These are phyloP conservation scores for Xanthoconium purpureum DNA, from an alignment of 768 basidiomycete species.

Conservation along the genomic window DNA sequence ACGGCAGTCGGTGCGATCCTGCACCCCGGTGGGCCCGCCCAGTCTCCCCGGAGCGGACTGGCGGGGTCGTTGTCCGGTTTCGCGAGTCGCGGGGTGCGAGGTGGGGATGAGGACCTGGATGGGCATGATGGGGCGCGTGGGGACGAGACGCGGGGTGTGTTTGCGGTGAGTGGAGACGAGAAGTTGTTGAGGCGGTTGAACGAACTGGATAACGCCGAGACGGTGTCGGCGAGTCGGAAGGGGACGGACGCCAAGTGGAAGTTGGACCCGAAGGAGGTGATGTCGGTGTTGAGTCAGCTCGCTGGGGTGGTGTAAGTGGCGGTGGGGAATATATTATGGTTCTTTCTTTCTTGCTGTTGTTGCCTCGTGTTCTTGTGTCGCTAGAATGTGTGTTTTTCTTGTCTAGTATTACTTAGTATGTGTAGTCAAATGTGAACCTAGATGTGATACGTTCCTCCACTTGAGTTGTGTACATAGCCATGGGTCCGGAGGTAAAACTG, in stretches of 20 bases:
- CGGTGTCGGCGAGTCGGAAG: constrained; percentile 64
- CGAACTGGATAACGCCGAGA: constrained; percentile 70
- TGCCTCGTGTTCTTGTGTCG: no score
- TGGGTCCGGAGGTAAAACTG: no score
- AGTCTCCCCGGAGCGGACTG: constrained; percentile 32
- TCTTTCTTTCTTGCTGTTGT: no score
- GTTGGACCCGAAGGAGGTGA: constrained; percentile 31
- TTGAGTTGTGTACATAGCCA: no score
- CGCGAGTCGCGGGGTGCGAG: constrained; percentile 16
- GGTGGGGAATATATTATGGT: no score
- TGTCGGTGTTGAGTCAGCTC: no score
- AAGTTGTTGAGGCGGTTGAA: constrained; percentile 73
- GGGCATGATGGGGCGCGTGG: constrained; percentile 29
- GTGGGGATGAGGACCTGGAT: neutral
- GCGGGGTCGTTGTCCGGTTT: constrained; percentile 36
- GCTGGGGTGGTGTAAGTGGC: no score
- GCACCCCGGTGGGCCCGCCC: constrained; percentile 54
- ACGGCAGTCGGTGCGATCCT: constrained; percentile 80
- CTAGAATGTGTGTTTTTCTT: no score
- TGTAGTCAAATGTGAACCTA: no score
- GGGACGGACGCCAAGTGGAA: constrained; percentile 82
- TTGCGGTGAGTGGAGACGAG: constrained; percentile 74
- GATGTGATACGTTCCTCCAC: no score
- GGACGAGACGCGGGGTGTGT: constrained; percentile 53
- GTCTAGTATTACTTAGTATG: no score